Conservation (phyloP, 495 filamentous ascomycete species). For the Bacidia rubella region DNA sequence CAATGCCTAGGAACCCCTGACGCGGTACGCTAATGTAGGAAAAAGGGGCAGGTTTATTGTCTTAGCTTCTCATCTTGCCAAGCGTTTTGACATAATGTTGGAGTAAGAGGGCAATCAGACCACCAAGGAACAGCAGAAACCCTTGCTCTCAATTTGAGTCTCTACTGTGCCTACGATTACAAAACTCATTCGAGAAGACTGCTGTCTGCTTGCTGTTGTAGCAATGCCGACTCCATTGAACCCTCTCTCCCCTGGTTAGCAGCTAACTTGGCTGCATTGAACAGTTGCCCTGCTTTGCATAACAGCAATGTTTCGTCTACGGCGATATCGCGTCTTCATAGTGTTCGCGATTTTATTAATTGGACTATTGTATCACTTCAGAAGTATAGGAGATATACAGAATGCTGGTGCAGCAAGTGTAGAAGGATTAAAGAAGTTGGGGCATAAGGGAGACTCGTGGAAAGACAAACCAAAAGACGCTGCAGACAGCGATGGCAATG, state of each 20-base stretch:
- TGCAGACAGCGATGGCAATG: not conserved
- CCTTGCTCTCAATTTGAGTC: too few relatives aligned
- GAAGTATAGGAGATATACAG: constrained; percentile 16
- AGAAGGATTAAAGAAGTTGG: constrained; percentile 22
- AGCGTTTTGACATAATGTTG: too few relatives aligned
- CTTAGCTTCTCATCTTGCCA: too few relatives aligned
- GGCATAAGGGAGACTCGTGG: constrained; percentile 11
- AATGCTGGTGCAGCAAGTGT: constrained; percentile 21
- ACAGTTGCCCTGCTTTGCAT: not conserved
- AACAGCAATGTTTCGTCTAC: constrained; percentile 53
- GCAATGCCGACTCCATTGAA: not conserved
- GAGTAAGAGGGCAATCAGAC: too few relatives aligned
- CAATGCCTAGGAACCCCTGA: too few relatives aligned
- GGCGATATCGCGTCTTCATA: constrained; percentile 63
- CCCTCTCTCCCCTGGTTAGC: not conserved
- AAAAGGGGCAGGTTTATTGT: too few relatives aligned
- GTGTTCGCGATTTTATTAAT: constrained; percentile 53
- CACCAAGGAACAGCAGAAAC: too few relatives aligned
- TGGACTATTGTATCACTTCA: constrained; percentile 53
- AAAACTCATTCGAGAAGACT: too few relatives aligned
- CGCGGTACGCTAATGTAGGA: too few relatives aligned
- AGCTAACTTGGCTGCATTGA: not conserved
- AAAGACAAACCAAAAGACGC: constrained; percentile 9
- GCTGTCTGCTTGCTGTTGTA: not conserved
- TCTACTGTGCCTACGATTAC: too few relatives aligned